Base-by-base conservation (phyloP, 2,329 filamentous ascomycete genomes). In the Arthrinium phaeospermum region DNA sequence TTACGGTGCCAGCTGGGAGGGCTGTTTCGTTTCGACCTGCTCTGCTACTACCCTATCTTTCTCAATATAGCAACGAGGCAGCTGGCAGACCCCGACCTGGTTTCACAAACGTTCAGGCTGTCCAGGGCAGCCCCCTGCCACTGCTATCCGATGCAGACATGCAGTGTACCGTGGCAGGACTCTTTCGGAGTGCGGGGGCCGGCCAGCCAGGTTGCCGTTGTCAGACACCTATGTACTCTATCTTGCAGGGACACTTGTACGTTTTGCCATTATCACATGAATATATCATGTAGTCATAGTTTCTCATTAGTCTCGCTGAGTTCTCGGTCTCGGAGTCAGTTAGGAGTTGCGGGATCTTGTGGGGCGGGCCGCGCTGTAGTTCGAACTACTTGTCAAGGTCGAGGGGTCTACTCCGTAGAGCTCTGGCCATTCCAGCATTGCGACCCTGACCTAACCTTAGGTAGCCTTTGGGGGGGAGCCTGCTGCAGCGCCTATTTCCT, bases 351-450 rank as follows among this genome's bases (percentile, higher is more conserved):
- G 57, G 57, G 57, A 64, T 64, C 30, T 41, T 64, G 57, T 64
- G 57, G 57, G 57, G 57, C 57, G 57, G 57, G 57, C 57, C 57
- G 57, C 10, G 6, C 57, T n/a, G 57, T 64, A 41, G 57, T 64
- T 41, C 57, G 34, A 64, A 64, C 19, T 41, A 49, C 27, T 30
- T 30, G 27, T 30, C 27, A n/a, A 8, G 46, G 8, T 14, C 8
- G 57, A n/a, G 57, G 57, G 57, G 57, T 41, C 57, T 64, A n/a
- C n/a, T n/a, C n/a, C n/a, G n/a, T n/a, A 64, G n/a, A 51, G 57
- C 34, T 64, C 57, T 41, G 30, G 57, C 57, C 46, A 49, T 41
- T 41, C 10, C 10, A 10, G 37, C 37, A 41, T 49, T 49, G 46
- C n/a, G 46, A 49, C 57, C 57, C 57, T 64, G 41, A 64, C 34